phyloP scores from a whole-genome alignment of 306 rosid genomes.

The Vicia sativa region DNA sequence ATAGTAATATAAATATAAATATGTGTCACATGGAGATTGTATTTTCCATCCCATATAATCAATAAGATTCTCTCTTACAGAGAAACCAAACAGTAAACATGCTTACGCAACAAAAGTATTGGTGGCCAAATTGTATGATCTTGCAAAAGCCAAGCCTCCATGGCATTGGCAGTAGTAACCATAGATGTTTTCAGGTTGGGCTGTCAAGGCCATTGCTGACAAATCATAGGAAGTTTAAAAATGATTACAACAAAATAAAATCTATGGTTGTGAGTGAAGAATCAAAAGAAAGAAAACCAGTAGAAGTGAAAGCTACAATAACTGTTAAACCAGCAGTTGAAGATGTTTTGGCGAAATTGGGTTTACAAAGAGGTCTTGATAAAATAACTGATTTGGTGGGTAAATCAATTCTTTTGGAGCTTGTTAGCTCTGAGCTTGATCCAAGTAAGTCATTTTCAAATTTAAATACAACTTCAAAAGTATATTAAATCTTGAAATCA shows the following conservation, averaged over 20 bases:
- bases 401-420: conserved; percentile 57
- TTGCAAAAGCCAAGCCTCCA: conserved; percentile 40
- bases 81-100: conserved; percentile 2
- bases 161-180: background rate
- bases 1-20: too few species aligned
- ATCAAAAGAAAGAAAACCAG: background rate
- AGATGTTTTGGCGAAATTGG: conserved; percentile 46
- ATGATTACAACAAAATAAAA: conserved; percentile 32
- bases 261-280: conserved; percentile 26
- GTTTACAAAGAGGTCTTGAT: conserved; percentile 50
- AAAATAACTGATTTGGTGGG: conserved; percentile 58
- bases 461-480: too few species aligned
- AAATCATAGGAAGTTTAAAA: background rate
- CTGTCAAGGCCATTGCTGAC: conserved; percentile 23
- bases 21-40: too few species aligned
- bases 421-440: conserved; percentile 53
- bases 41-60: too few species aligned
- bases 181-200: conserved; percentile 22
- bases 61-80: too few species aligned
- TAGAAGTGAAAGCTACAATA: conserved; percentile 46
- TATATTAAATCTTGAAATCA: too few species aligned
- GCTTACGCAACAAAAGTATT: conserved; percentile 40
- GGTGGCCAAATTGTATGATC: conserved; percentile 15
- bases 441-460: conserved; percentile 48
- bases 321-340: conserved; percentile 49